Conservation (phyloP, 225 moss, liverwort and hornwort species). For the Ulota crispa region DNA sequence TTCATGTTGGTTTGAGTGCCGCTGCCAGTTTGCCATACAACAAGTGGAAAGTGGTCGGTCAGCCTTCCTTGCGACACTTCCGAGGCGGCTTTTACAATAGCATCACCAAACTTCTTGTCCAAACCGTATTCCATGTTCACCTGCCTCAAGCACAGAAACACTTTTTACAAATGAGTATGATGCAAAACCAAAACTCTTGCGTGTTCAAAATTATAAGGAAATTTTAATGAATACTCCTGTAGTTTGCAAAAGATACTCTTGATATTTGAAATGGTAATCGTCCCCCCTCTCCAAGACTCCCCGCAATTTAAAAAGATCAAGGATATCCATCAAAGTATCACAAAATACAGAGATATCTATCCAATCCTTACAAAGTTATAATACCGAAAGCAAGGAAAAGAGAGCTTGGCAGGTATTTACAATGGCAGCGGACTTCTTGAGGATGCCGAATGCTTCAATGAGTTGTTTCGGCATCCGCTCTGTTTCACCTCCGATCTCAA, state of each 20-base stretch:
- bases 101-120: slow-evolving; percentile 72
- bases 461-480: slow-evolving; percentile 96
- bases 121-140: slow-evolving; percentile 91
- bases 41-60: slow-evolving; percentile 90
- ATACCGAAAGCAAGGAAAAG: background rate
- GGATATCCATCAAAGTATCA: too few species aligned
- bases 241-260: too few species aligned
- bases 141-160: slow-evolving; percentile 44
- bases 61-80: slow-evolving; percentile 95
- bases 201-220: too few species aligned
- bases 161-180: slow-evolving; percentile 10
- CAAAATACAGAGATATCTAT: too few species aligned
- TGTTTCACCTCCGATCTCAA: slow-evolving; percentile 77
- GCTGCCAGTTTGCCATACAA: slow-evolving; percentile 98
- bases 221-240: too few species aligned
- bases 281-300: too few species aligned
- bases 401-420: slow-evolving; percentile 36
- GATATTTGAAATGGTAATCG: too few species aligned
- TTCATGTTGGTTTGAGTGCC: slow-evolving; percentile 99
- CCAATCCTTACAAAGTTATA: too few species aligned
- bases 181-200: background rate
- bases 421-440: slow-evolving; percentile 95
- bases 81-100: slow-evolving; percentile 79
- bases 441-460: slow-evolving; percentile 76
- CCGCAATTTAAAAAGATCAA: too few species aligned